Evolutionary conservation across 371 early-diverging fungal genomes (phyloP).

Genomic region (Rhizopus stolonifer): DNA sequence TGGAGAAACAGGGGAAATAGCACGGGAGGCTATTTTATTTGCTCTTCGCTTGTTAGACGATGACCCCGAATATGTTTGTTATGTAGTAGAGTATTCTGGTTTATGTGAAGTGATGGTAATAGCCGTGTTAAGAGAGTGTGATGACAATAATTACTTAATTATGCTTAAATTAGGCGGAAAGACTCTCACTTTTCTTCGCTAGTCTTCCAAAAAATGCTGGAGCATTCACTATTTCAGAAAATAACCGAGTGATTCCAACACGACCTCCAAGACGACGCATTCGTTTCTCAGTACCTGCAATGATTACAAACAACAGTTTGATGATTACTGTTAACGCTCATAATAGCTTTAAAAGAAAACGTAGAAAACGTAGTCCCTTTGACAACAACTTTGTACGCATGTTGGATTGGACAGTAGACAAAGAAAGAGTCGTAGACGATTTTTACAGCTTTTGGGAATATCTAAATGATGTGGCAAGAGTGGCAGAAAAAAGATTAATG

Average conservation of each 20-base stretch:
- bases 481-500: slow-evolving; percentile 47
- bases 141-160: not conserved
- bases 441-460: slow-evolving; percentile 57
- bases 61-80: slow-evolving; percentile 55
- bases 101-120: slow-evolving; percentile 53
- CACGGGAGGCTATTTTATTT: slow-evolving; percentile 50
- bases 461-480: slow-evolving; percentile 49
- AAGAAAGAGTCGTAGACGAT: slow-evolving; percentile 41
- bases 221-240: slow-evolving; percentile 43
- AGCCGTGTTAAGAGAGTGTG: not conserved
- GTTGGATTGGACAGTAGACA: slow-evolving; percentile 32
- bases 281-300: slow-evolving; percentile 46
- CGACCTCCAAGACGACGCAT: slow-evolving; percentile 40
- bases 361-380: slow-evolving; percentile 51
- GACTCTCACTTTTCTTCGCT: slow-evolving; percentile 43
- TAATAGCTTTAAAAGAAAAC: slow-evolving; percentile 46
- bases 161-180: slow-evolving; percentile 33
- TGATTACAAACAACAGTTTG: slow-evolving; percentile 47
- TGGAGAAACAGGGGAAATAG: slow-evolving; percentile 55
- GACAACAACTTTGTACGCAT: slow-evolving; percentile 43
- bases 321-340: slow-evolving; percentile 50
- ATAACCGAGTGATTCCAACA: slow-evolving; percentile 38
- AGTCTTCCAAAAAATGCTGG: slow-evolving; percentile 44
- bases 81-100: slow-evolving; percentile 52
- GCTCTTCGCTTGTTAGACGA: slow-evolving; percentile 45